Percentiles rank a stretch among this genome's conserved stretches.
Conservation (phyloP, 1,139 yeast species). For the Yamadazyma trypodendri region DNA sequence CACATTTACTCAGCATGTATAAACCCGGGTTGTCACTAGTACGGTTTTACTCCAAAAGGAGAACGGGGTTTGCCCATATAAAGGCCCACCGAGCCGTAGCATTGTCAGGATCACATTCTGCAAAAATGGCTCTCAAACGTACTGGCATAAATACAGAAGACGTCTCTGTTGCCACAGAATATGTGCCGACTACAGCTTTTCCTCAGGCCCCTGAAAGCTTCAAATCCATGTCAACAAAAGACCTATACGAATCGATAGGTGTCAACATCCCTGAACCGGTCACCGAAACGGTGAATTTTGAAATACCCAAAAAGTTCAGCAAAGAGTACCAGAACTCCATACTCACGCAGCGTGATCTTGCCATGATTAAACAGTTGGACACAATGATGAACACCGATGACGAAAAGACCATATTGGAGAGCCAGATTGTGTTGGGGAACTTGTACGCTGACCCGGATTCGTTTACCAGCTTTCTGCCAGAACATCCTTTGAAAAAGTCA, state of each 20-base stretch:
- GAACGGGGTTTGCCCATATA: conserved; percentile 9
- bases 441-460: conserved; percentile 30
- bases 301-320: conserved; percentile 31
- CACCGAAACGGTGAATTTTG: conserved; percentile 23
- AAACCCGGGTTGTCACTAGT: conserved; percentile 1
- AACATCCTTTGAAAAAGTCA: conserved; percentile 40
- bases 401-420: conserved; percentile 24
- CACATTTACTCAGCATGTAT: neutral
- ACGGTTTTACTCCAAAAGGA: conserved; percentile 10
- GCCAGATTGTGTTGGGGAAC: conserved; percentile 27
- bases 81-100: conserved; percentile 8
- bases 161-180: conserved; percentile 8
- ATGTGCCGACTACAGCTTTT: conserved; percentile 22
- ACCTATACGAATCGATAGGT: conserved; percentile 20
- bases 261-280: conserved; percentile 13
- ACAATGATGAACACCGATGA: conserved; percentile 25
- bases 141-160: conserved; percentile 1
- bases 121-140: conserved; percentile 11
- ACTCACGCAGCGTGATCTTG: conserved; percentile 26
- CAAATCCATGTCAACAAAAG: conserved; percentile 17
- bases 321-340: conserved; percentile 23
- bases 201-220: conserved; percentile 31
- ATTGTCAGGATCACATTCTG: neutral
- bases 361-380: conserved; percentile 27
- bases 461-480: conserved; percentile 27